Evolutionary conservation across 129 eudicot genomes (phyloP), one percentile per base, ranked within the genome.

Genomic region (Oenanthe sinensis): DNA sequence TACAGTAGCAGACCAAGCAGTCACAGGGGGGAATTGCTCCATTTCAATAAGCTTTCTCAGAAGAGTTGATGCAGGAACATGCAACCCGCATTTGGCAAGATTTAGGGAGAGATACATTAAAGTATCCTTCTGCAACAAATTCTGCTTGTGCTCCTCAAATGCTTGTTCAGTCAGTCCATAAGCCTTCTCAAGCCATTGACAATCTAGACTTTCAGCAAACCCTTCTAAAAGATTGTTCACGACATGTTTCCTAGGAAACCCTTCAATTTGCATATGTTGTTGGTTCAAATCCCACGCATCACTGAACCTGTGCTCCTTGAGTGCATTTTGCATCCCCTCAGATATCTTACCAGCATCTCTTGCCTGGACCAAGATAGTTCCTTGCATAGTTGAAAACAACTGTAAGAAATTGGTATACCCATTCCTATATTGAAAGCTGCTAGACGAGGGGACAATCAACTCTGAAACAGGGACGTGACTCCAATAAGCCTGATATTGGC

Each of bases 191-290:
- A 95, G 88, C 94, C 90, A 89, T 13, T 78, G 80, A 71, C 76
- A 58, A 63, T 88, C 92, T 44, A 85, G 73, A 82, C 86, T 92
- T 80, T 87, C 87, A 5, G 96, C 86, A 82, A 77, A 86, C 48
- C 84, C 63, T 26, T 80, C 76, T 58, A 90, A 78, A 79, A 95
- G 77, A 83, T 82, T 86, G 83, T 87, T 91, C 71, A 95, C 85
- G 0, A 90, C 68, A 70, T 93, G 87, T 81, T 90, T 95, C 40
- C 96, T 82, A 3, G 98, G 92, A 82, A 93, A 93, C 14, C 98
- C 97, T 84, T 89, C 98, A 88, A 93, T 86, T 72, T 83, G 85
- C 95, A 93, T 83, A 80, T 91, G 98, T 81, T 89, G 92, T 78
- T 87, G 90, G 60, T 88, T 85, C 82, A 88, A 84, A 72, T 80